A percentile compares a stretch with the other conserved stretches of the same genome.
Evolutionary conservation across 345 rosid species (phyloP).

Genomic region (Eucalyptus erythrocorys): DNA sequence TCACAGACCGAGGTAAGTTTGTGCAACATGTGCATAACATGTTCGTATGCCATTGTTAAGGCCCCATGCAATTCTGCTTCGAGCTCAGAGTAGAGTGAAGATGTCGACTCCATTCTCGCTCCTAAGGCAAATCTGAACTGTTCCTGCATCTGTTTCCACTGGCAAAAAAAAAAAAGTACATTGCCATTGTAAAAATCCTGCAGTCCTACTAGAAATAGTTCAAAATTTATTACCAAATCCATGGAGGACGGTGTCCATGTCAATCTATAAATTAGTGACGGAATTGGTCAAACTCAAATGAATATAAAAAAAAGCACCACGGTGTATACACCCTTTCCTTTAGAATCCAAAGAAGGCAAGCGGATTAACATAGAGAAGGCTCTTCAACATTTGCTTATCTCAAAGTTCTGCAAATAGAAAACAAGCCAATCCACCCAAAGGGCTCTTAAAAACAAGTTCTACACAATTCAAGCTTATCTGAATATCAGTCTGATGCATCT

Average conservation of each 20-base stretch:
- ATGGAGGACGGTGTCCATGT: not conserved
- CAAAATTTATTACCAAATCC: not conserved
- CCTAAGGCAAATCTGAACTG: slow-evolving; percentile 17
- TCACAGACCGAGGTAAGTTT: slow-evolving; percentile 21
- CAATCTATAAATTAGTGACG: not conserved
- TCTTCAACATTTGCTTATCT: not conserved
- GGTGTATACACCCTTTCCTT: not conserved
- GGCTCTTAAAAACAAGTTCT: not conserved
- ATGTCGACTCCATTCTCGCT: slow-evolving; percentile 1
- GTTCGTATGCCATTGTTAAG: slow-evolving; percentile 15
- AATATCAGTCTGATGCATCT: not conserved
- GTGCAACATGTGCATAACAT: slow-evolving; percentile 28
- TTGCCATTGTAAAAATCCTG: not conserved
- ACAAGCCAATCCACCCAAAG: not conserved
- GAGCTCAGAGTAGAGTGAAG: slow-evolving; percentile 10
- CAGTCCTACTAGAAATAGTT: not conserved
- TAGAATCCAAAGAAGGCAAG: not conserved
- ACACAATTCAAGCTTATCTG: not conserved
- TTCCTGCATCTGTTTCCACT: slow-evolving; percentile 53
- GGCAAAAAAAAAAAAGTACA: not conserved
- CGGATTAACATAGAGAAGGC: not conserved
- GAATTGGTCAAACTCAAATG: not conserved
- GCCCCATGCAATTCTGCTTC: slow-evolving; percentile 21
- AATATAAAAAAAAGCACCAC: not conserved
- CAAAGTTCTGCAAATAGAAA: not conserved